Conservation (phyloP, 2,329 filamentous ascomycete species). For the Rhynchosporium agropyri region DNA sequence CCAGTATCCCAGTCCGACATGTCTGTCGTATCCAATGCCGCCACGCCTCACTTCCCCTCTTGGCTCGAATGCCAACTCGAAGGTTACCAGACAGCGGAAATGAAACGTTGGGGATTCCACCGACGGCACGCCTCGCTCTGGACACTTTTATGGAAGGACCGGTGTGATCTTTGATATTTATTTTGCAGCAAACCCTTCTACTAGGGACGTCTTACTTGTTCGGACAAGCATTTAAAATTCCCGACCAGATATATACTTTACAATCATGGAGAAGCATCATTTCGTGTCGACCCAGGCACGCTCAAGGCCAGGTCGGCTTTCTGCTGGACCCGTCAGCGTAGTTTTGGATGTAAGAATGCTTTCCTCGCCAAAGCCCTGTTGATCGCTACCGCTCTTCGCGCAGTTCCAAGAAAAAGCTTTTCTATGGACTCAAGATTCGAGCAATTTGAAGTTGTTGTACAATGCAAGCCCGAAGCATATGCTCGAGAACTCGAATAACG, state of each 20-base stretch:
- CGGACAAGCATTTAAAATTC: constrained; percentile 1
- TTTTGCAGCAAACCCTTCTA: constrained; percentile 7
- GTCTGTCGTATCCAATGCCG: not conserved
- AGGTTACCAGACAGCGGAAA: not conserved
- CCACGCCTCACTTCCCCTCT: not conserved
- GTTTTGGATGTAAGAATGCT: not conserved
- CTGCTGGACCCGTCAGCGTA: not conserved
- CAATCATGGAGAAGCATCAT: not conserved
- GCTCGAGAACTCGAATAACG: not conserved
- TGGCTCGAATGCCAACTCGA: not conserved
- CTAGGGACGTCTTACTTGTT: constrained; percentile 10
- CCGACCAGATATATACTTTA: not conserved
- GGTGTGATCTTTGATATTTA: constrained; percentile 6
- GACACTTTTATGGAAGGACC: too few species aligned
- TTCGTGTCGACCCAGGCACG: not conserved
- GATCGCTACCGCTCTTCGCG: not conserved
- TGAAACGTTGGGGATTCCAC: constrained; percentile 2
- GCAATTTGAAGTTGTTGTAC: not conserved
- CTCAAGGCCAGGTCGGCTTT: not conserved
- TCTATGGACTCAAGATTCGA: not conserved
- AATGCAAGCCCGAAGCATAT: not conserved
- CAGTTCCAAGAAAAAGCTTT: not conserved
- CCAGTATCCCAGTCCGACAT: not conserved
- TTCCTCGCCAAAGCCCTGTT: constrained; percentile 8
- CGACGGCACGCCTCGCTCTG: not conserved